Evolutionary conservation across 2,329 filamentous ascomycete genomes (phyloP), one percentile per base, ranked within the genome.

Genomic region (Ophiosphaerella korrae): DNA sequence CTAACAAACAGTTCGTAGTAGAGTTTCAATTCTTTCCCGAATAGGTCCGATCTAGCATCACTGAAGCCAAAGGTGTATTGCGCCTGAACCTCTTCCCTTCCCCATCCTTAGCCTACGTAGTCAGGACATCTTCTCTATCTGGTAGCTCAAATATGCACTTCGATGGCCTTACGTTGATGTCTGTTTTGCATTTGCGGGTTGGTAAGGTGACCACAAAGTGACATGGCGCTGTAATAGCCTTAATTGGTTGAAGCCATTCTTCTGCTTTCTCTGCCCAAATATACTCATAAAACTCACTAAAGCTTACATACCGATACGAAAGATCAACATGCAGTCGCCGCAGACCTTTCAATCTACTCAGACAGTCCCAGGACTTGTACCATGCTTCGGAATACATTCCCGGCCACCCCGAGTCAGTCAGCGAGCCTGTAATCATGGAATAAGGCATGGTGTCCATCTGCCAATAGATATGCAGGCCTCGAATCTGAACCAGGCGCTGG

Each of bases 171-270:
- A 56, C 5, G 13, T 62, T 52, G 3, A 59, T 23, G 21, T 48
- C 42, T 1, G 48, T 55, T 5, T 53, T 53, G 32, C 57, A 59
- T 31, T 44, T 47, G 35, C 44, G 55, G 38, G 52, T 50, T 7
- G 63, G 61, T 41, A 67, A 52, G 13, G 45, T 50, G 9, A 67
- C 29, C 11, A 60, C 47, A 37, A 66, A 67, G 11, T 52, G 39
- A 5, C 24, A 24, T 1, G 53, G 57, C 9, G 46, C 48, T 11
- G 51, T 62, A n/a, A 66, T 49, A 2, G 16, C 42, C 42, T 47
- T 60, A 23, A 63, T 39, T 2, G 51, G 45, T 13, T 53, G 31
- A 21, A 66, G 29, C 5, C 64, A 34, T 29, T 54, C 45, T n/a
- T 16, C 33, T 16, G 51, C 50, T 5, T 52, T 42, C 7, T 50